Conservation (phyloP, 2,329 filamentous ascomycete genomes). For the Aureobasidium sp. region DNA sequence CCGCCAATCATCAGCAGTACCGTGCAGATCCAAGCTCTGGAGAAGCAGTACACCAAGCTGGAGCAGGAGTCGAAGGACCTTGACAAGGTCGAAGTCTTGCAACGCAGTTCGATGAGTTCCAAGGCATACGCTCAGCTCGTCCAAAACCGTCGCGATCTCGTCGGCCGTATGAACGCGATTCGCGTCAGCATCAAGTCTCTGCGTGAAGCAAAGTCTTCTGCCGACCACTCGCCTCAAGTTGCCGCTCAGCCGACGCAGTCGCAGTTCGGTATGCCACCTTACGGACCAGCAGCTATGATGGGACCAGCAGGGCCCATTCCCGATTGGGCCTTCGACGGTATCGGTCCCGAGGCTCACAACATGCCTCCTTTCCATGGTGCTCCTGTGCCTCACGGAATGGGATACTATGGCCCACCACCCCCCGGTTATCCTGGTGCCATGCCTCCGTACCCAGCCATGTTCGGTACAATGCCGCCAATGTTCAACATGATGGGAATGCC, state of each 20-base stretch:
- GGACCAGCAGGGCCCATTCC: background rate
- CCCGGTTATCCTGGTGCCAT: background rate
- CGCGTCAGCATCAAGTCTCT: slow-evolving; percentile 30
- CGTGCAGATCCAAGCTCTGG: slow-evolving; percentile 29
- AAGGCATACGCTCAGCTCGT: slow-evolving; percentile 27
- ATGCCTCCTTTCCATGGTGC: slow-evolving; percentile 4
- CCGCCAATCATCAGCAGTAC: slow-evolving; percentile 23
- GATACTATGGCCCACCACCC: background rate
- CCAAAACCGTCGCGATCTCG: slow-evolving; percentile 28
- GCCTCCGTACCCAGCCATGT: slow-evolving; percentile 4
- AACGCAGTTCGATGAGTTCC: slow-evolving; percentile 28
- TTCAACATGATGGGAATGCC: slow-evolving; percentile 16
- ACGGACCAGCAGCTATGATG: slow-evolving; percentile 2
- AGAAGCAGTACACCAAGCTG: slow-evolving; percentile 31
- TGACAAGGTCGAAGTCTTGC: slow-evolving; percentile 32
- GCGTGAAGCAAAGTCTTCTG: slow-evolving; percentile 18
- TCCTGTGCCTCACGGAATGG: background rate
- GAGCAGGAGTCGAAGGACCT: slow-evolving; percentile 31
- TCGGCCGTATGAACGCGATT: slow-evolving; percentile 28
- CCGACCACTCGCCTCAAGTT: background rate
- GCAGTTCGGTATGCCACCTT: slow-evolving; percentile 12
- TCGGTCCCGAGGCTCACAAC: slow-evolving; percentile 2
- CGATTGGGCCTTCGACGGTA: slow-evolving; percentile 13
- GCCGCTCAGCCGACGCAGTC: background rate
- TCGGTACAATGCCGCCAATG: slow-evolving; percentile 1